Evolutionary conservation across 345 rosid genomes (phyloP), one percentile per base, ranked within the genome.

Genomic region (Capsella bursapastoris): DNA sequence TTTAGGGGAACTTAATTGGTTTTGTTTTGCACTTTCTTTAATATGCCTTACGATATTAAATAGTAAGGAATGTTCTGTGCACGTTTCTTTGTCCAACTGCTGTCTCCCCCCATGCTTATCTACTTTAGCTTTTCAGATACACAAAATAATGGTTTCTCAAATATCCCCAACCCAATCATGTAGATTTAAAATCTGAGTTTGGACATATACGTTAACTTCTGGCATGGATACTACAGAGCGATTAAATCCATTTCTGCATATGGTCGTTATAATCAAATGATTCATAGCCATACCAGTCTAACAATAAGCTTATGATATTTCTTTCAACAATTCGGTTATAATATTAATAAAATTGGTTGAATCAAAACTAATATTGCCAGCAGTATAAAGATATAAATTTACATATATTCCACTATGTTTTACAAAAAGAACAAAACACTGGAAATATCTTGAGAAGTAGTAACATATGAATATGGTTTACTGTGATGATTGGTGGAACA

Each of bases 81-180:
- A 70, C 75, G 66, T 76, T 52, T 69, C 47, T 28, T 45, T 76
- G 75, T 75, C 70, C 35, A 68, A 44, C 57, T 61, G 31, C 8
- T 69, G 74, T 70, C 75, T 70, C 71, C 53, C 71, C 53, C 38
- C 18, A 47, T 27, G 64, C 75, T 64, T 53, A 69, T 76, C 75
- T 61, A 25, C 9, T 29, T 22, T 22, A 22, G 25, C 25, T 22
- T 28, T 60, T 34, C 57, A 61, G 57, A 35, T 76, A 48, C 16
- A 25, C 16, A 25, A 29, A 29, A 40, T 37, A 9, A 34, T 65
- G 15, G 3, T 64, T 18, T 72, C 32, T 64, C 28, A 62, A 34
- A 72, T 52, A 62, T 62, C 4, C n/a, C 60, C 1, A 7, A 56
- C 50, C 59, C 55, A 66, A 18, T 66, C 61, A 47, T 57, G 31